phyloP scores from a whole-genome alignment of 805 yeast species.

The Babjeviella inositovora region DNA sequence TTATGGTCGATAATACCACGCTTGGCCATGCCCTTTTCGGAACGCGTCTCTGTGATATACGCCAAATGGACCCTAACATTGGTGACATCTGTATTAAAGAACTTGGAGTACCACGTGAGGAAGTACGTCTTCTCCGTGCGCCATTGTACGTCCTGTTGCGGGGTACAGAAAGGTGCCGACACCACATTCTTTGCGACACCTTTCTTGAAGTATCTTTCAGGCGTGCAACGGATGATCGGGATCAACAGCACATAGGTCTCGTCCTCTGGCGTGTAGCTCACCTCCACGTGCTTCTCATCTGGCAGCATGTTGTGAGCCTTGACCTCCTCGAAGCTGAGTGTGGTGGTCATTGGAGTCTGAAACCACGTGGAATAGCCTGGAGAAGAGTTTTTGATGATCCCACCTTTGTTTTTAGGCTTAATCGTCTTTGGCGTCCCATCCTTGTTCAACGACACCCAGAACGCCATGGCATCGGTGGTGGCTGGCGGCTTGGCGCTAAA shows the following conservation, averaged over 20 bases:
- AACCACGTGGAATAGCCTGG: slow-evolving; percentile 72
- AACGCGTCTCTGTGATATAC: slow-evolving; percentile 36
- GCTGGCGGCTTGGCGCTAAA: slow-evolving; percentile 56
- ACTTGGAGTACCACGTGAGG: slow-evolving; percentile 66
- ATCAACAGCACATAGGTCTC: slow-evolving; percentile 54
- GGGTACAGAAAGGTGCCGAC: slow-evolving; percentile 80
- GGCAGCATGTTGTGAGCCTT: slow-evolving; percentile 62
- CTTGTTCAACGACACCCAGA: slow-evolving; percentile 66
- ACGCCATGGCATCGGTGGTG: slow-evolving; percentile 42
- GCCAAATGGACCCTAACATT: slow-evolving; percentile 56
- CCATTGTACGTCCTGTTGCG: slow-evolving; percentile 42
- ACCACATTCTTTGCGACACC: slow-evolving; percentile 37
- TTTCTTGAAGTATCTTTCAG: slow-evolving; percentile 50
- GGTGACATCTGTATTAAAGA: slow-evolving; percentile 35
- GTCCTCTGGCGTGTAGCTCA: slow-evolving; percentile 45
- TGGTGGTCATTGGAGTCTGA: slow-evolving; percentile 46
- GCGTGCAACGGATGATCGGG: slow-evolving; percentile 78
- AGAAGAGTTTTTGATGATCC: slow-evolving; percentile 42
- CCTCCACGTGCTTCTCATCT: slow-evolving; percentile 41
- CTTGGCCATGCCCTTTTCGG: slow-evolving; percentile 41
- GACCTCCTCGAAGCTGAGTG: slow-evolving; percentile 41
- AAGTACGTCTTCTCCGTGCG: slow-evolving; percentile 53
- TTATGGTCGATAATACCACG: slow-evolving; percentile 8
- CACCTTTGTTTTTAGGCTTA: slow-evolving; percentile 60
- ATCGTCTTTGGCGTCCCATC: slow-evolving; percentile 73